Base-by-base conservation (phyloP, 2,329 filamentous ascomycete genomes). In the Fusarium longipes region DNA sequence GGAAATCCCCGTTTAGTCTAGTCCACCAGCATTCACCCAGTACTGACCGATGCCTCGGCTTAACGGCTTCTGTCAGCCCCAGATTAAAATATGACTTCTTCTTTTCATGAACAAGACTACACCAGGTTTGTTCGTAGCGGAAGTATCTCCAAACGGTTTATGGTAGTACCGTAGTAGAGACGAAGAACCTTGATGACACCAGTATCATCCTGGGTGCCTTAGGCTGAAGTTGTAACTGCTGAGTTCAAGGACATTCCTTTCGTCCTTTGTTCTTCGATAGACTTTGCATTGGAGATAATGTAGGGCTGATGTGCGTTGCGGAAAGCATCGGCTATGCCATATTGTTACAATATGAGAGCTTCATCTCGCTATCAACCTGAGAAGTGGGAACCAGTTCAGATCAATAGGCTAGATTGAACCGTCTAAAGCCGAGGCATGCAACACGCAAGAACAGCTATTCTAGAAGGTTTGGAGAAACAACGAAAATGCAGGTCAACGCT, bases 371-470 rank as follows among this genome's bases (percentile, higher is more conserved):
- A 24, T 36, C 27, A 18, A 27, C 18, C 1, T 32, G 14, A 14
- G 17, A n/a, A 42, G 32, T 58, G 45, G 57, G 25, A 27, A 24
- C 35, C 14, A 8, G 5, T 33, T 10, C n/a, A 25, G 14, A 20
- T 14, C 14, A 33, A 10, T 17, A n/a, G 39, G 9, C 14, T 29
- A 27, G 9, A 17, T 25, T 61, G 25, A 35, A 39, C 65, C 65
- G 65, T 22, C 18, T 47, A 6, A 56, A 67, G 54, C 65, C 59
- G 65, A 52, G n/a, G 15, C 39, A 68, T 15, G 12, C 17, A 55
- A 56, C 8, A 8, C 22, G 27, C 24, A 18, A 33, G 17, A 25
- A 25, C 17, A 1, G n/a, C n/a, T n/a, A n/a, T n/a, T 36, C 29
- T 25, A 4, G 17, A 35, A 48, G 30, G 5, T 8, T 10, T 1